phyloP scores from a whole-genome alignment of 1,139 yeast species.

The Geotrichum candidum region DNA sequence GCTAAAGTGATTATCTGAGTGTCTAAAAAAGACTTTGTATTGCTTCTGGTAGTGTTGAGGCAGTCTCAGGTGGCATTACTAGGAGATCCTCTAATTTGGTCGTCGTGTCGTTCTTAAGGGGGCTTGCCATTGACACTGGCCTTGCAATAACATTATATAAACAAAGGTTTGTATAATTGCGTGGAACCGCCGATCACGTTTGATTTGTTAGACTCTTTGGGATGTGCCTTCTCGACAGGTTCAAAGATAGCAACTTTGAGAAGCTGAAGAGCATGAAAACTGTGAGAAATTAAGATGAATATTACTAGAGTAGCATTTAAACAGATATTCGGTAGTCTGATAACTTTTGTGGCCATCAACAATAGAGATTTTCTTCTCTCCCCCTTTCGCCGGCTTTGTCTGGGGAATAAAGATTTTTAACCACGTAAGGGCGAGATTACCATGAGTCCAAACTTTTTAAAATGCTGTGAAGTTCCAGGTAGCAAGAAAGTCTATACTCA shows the following conservation, averaged over 20 bases:
- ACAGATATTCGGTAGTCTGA: neutral
- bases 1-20: too few relatives aligned
- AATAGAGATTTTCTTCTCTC: neutral
- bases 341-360: neutral
- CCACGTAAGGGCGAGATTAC: neutral
- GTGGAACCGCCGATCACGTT: neutral
- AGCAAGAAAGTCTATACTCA: neutral
- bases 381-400: neutral
- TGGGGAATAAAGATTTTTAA: neutral
- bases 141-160: neutral
- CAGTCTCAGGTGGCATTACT: too few relatives aligned
- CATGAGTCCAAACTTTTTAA: neutral
- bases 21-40: too few relatives aligned
- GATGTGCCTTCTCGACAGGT: neutral
- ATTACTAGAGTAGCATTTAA: neutral
- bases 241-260: neutral
- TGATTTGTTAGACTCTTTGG: neutral
- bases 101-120: neutral
- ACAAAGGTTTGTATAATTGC: neutral
- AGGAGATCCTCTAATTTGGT: too few relatives aligned
- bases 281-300: neutral
- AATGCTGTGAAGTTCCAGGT: neutral
- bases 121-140: neutral
- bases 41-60: too few relatives aligned
- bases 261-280: neutral